Conservation (phyloP, 2,329 filamentous ascomycete genomes). For the Fusarium bactridioides region DNA sequence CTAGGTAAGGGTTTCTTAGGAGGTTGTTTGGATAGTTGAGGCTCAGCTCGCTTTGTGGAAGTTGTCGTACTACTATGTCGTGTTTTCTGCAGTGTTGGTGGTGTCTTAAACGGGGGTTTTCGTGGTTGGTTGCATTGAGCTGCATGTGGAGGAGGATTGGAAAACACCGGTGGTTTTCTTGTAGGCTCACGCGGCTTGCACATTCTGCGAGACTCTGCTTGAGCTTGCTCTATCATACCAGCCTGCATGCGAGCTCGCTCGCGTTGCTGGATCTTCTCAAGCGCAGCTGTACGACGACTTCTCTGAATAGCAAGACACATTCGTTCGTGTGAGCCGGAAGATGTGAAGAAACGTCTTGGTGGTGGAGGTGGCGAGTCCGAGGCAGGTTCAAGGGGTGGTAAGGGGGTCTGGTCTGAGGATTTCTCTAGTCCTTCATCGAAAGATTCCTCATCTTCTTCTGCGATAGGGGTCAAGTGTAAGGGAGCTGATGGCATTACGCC, state of each 20-base stretch:
- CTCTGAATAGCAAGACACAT: constrained; percentile 47
- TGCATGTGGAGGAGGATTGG: neutral
- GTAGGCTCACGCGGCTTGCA: neutral
- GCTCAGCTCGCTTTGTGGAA: neutral
- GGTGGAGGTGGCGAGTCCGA: constrained; percentile 19
- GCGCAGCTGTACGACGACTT: constrained; percentile 47
- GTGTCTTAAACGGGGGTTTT: neutral
- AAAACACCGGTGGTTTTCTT: neutral
- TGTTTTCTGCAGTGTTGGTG: neutral
- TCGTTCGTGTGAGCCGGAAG: constrained; percentile 48
- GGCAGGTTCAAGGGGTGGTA: constrained; percentile 13
- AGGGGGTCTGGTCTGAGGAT: constrained; percentile 15
- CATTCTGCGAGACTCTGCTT: constrained; percentile 8
- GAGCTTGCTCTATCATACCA: constrained; percentile 20
- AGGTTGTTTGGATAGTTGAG: neutral
- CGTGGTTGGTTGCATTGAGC: neutral
- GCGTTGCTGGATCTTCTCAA: constrained; percentile 41
- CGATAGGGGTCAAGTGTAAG: constrained; percentile 10
- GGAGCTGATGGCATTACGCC: constrained; percentile 2
- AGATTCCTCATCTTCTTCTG: constrained; percentile 14
- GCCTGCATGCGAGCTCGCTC: constrained; percentile 38
- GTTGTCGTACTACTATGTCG: neutral
- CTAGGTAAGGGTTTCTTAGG: neutral
- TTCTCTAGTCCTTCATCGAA: constrained; percentile 22
- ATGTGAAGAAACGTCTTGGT: constrained; percentile 48